These are phyloP conservation scores for Gossypium thurberi DNA, from an alignment of 345 rosid genomes.

Conservation along the genomic window DNA sequence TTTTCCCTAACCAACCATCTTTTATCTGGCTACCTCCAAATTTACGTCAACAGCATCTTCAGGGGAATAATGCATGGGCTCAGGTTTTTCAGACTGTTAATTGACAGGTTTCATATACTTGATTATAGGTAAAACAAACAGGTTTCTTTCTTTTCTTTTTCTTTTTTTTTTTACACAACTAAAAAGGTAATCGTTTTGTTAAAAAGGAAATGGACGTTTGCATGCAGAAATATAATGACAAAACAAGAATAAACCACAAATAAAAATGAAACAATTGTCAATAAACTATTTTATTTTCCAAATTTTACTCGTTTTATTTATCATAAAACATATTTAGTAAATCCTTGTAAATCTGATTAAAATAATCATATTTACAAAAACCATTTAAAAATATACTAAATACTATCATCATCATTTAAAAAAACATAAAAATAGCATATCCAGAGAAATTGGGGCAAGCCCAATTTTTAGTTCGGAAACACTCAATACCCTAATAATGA, in stretches of 20 bases:
- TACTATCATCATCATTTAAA: not conserved
- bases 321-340: too few relatives aligned
- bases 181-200: not conserved
- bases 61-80: not conserved
- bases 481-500: not conserved
- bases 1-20: not conserved
- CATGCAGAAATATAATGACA: not conserved
- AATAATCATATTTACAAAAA: not conserved
- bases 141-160: too few relatives aligned
- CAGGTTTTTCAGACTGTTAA: not conserved
- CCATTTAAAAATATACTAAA: not conserved
- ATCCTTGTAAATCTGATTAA: too few relatives aligned
- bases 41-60: not conserved
- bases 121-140: not conserved
- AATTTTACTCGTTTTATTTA: too few relatives aligned
- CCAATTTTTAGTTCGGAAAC: not conserved
- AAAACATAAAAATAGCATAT: not conserved
- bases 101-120: not conserved
- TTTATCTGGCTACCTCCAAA: conserved; percentile 5
- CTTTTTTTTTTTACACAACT: not conserved
- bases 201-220: not conserved
- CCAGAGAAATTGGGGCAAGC: not conserved
- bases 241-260: not conserved
- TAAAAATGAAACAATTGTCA: too few relatives aligned
- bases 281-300: too few relatives aligned